Evolutionary conservation across 2,329 filamentous ascomycete genomes (phyloP), one percentile per base, ranked within the genome.

Genomic region (Penicillium sp.): DNA sequence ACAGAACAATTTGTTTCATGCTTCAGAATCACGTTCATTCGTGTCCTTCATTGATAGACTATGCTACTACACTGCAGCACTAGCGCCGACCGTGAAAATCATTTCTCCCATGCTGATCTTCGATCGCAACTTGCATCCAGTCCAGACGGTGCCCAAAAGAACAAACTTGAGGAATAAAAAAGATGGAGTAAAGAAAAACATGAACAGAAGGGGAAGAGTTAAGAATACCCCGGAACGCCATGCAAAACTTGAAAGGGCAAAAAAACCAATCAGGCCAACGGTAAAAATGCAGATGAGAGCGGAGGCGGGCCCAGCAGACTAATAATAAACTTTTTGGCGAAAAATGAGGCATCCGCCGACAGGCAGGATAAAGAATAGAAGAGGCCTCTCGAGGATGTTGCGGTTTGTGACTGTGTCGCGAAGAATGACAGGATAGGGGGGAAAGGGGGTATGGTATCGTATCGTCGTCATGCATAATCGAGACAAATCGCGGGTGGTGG

Each of bases 221-320:
- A 59, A 51, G 20, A 64, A 56, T 55, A 61, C 60, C 58, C 62
- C 54, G 64, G 43, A 65, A 69, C 69, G 60, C 69, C 69, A 69
- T 70, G 67, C 67, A 66, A 52, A 38, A 25, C 35, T 52, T 22
- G 14, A 31, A 17, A 8, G 41, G 22, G 28, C 57, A 52, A 41
- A 51, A 59, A 53, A 65, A 52, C 47, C 47, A 54, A 42, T 45
- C 31, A 61, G 52, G 47, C 60, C 43, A 45, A 62, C 41, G 48
- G 63, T 52, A 59, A 60, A 60, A 55, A 65, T 65, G 62, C 61
- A 65, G 56, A 47, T 47, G 59, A 63, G 37, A 58, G 49, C 51
- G 47, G 63, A 65, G 62, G 63, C 63, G 50, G 54, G 50, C 50
- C 38, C 50, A 22, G 57, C 57, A 34, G 50, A 67, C 61, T 68